phyloP scores from a whole-genome alignment of 331 rosid genomes.

The Malus hybrid region DNA sequence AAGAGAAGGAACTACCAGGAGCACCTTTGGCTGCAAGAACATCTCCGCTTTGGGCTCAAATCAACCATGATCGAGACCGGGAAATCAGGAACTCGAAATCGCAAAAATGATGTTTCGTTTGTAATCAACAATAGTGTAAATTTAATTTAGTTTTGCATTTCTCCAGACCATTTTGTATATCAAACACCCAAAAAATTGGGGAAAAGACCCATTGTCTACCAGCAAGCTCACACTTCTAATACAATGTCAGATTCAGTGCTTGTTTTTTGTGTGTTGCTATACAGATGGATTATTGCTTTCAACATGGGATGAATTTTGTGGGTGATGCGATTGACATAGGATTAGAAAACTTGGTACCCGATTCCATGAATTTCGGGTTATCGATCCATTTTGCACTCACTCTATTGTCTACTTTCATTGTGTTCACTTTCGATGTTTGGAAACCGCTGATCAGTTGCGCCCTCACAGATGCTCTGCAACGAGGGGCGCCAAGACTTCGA shows the following conservation, averaged over 20 bases:
- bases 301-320: slow-evolving; percentile 27
- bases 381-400: slow-evolving; percentile 22
- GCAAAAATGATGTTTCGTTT: not conserved
- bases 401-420: slow-evolving; percentile 15
- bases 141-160: not conserved
- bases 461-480: slow-evolving; percentile 86
- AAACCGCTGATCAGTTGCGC: slow-evolving; percentile 30
- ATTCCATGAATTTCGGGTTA: slow-evolving; percentile 12
- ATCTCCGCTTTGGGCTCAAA: slow-evolving; percentile 66
- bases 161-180: not conserved
- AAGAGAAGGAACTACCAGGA: slow-evolving; percentile 62
- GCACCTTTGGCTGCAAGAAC: slow-evolving; percentile 65
- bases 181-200: not conserved
- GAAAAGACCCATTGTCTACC: not conserved
- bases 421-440: not conserved
- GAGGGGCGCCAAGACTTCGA: slow-evolving; percentile 90
- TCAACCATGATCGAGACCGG: slow-evolving; percentile 60
- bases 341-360: slow-evolving; percentile 35
- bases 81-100: slow-evolving; percentile 45
- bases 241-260: slow-evolving; percentile 27
- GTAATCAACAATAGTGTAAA: not conserved
- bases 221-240: not conserved
- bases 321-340: slow-evolving; percentile 27
- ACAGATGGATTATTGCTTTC: slow-evolving; percentile 23
- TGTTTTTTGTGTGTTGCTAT: slow-evolving; percentile 29